Evolutionary conservation across 345 rosid genomes (phyloP).

Genomic region (Turritis glabra): DNA sequence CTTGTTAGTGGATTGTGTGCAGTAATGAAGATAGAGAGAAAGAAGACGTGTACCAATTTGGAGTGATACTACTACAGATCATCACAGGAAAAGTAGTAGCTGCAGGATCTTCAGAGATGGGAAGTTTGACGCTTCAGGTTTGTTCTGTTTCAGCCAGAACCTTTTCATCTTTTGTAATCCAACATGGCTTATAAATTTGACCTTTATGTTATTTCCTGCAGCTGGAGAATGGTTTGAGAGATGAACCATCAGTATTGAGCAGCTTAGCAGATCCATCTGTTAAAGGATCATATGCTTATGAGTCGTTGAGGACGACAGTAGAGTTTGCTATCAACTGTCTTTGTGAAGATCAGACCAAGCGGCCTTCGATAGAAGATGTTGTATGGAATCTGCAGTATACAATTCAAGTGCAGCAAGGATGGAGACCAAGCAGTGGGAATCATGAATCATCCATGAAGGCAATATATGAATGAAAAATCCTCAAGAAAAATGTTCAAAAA

Average conservation of each 20-base stretch:
- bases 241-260: constrained; percentile 55
- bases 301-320: constrained; percentile 68
- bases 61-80: constrained; percentile 64
- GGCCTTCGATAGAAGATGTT: constrained; percentile 86
- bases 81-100: constrained; percentile 61
- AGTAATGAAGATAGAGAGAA: constrained; percentile 58
- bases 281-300: constrained; percentile 68
- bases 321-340: constrained; percentile 74
- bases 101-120: constrained; percentile 51
- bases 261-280: constrained; percentile 59
- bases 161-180: background rate
- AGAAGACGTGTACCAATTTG: constrained; percentile 87
- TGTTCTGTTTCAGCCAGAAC: background rate
- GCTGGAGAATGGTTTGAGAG: constrained; percentile 62
- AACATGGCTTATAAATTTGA: background rate
- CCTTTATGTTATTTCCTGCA: constrained; percentile 32
- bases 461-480: constrained; percentile 5
- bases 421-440: constrained; percentile 68
- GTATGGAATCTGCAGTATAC: constrained; percentile 92
- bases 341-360: constrained; percentile 48
- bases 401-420: constrained; percentile 84
- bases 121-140: constrained; percentile 60
- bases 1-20: constrained; percentile 24
- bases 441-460: constrained; percentile 43
- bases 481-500: background rate